phyloP scores from a whole-genome alignment of 176 grass and related monocot genomes.

The Ananas comosus region DNA sequence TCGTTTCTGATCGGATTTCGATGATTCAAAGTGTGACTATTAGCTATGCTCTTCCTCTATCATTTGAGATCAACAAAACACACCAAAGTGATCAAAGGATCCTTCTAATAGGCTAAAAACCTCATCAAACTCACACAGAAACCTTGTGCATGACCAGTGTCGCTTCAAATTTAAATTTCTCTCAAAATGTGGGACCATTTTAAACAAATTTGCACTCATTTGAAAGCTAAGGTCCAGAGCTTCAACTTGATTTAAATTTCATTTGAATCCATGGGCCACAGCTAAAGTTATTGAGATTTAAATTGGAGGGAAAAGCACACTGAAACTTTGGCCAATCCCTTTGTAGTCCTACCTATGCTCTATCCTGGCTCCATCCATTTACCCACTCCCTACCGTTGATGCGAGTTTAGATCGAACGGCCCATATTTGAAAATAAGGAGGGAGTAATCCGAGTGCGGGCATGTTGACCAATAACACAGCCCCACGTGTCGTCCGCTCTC shows the following conservation, averaged over 20 bases:
- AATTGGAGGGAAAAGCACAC: constrained; percentile 50
- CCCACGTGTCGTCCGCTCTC: neutral
- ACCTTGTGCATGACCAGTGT: constrained; percentile 22
- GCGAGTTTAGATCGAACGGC: neutral
- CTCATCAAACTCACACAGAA: constrained; percentile 15
- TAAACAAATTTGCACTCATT: neutral
- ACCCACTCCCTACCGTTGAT: constrained; percentile 17
- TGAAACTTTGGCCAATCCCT: neutral
- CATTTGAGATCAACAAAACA: neutral
- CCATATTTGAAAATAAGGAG: neutral
- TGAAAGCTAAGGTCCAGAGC: constrained; percentile 7
- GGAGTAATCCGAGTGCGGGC: constrained; percentile 41
- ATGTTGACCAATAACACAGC: constrained; percentile 26
- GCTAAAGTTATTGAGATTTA: constrained; percentile 3
- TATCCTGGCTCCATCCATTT: neutral
- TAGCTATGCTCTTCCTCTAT: constrained; percentile 5
- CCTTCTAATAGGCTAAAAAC: constrained; percentile 26
- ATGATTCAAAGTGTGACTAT: constrained; percentile 9
- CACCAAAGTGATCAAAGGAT: neutral
- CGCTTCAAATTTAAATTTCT: constrained; percentile 26
- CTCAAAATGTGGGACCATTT: neutral
- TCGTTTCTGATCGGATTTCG: constrained; percentile 16
- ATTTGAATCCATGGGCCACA: neutral
- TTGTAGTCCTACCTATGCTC: neutral
- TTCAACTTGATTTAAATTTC: neutral